Percentiles rank a stretch among this genome's conserved stretches.
phyloP scores from a whole-genome alignment of 2,329 filamentous ascomycete species.

The Keithomyces neogunnii region DNA sequence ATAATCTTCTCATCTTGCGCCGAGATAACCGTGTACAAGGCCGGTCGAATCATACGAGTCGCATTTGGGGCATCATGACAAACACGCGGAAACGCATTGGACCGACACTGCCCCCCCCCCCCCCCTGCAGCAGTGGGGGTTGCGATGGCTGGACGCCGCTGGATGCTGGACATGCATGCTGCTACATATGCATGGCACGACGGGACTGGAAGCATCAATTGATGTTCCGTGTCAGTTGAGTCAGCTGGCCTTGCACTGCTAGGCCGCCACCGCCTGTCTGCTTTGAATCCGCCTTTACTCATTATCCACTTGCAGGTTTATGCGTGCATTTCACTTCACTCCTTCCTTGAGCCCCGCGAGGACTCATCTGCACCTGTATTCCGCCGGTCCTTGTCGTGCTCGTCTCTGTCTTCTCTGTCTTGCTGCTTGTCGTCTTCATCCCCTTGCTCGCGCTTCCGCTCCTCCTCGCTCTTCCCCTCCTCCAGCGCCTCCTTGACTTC shows the following conservation, averaged over 20 bases:
- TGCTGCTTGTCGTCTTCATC: conserved; percentile 31
- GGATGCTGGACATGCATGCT: no score
- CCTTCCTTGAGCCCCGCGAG: not conserved
- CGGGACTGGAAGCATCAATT: no score
- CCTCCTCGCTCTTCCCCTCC: conserved; percentile 36
- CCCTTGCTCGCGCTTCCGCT: conserved; percentile 26
- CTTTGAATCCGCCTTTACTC: no score
- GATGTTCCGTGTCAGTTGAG: no score
- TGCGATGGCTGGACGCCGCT: no score
- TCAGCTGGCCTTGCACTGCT: no score
- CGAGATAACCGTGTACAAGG: not conserved
- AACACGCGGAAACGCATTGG: conserved; percentile 21
- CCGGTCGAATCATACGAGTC: conserved; percentile 1
- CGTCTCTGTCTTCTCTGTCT: conserved; percentile 22
- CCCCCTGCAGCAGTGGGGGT: no score
- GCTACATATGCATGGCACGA: no score
- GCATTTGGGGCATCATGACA: conserved; percentile 16
- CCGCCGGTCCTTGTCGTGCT: conserved; percentile 18
- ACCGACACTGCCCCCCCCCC: conserved; percentile 5
- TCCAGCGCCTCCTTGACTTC: conserved; percentile 51
- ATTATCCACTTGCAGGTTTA: no score
- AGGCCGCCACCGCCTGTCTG: no score
- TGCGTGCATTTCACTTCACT: not conserved
- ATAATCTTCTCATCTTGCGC: not conserved
- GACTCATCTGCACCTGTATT: not conserved